These are phyloP conservation scores for Cladobotryum mycophilum DNA, from an alignment of 2,329 filamentous ascomycete genomes.

Conservation along the genomic window DNA sequence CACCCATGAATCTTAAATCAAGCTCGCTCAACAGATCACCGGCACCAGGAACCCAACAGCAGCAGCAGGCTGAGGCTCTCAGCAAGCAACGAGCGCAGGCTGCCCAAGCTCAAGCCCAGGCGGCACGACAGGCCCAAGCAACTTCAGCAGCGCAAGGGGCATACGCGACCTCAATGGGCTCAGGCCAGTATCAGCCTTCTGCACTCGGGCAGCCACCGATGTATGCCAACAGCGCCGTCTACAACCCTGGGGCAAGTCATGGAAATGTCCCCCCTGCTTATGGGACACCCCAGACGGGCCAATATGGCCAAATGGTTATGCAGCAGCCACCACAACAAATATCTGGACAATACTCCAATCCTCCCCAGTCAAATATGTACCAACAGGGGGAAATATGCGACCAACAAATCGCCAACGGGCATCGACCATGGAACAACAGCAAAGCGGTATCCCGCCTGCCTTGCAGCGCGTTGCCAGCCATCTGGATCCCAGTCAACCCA, in stretches of 20 bases:
- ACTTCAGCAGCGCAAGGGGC: conserved; percentile 61
- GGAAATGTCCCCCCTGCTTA: conserved; percentile 64
- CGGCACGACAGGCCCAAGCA: conserved; percentile 53
- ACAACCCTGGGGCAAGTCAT: conserved; percentile 50
- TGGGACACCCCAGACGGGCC: conserved; percentile 57
- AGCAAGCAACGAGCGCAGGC: conserved; percentile 68
- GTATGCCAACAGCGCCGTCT: conserved; percentile 80
- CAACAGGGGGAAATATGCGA: conserved; percentile 55
- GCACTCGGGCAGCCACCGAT: conserved; percentile 54
- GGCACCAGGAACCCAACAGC: conserved; percentile 88
- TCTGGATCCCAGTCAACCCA: conserved; percentile 88
- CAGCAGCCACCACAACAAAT: conserved; percentile 61
- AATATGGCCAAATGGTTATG: conserved; percentile 70
- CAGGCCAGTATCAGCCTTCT: conserved; percentile 42
- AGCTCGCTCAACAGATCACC: conserved; percentile 80
- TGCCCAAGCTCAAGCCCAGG: conserved; percentile 53
- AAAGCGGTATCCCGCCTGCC: conserved; percentile 83
- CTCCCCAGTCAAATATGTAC: conserved; percentile 51
- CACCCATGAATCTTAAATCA: conserved; percentile 92
- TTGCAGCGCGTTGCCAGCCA: conserved; percentile 95
- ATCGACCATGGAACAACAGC: conserved; percentile 93
- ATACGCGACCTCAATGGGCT: conserved; percentile 46
- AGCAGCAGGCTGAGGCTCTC: conserved; percentile 87
- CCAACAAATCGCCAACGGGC: conserved; percentile 73
- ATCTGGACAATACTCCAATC: conserved; percentile 55